Percentiles rank a stretch among this genome's conserved stretches.
Evolutionary conservation across 371 early-diverging fungal species (phyloP).

Genomic region (Apophysomyces ossiformis): DNA sequence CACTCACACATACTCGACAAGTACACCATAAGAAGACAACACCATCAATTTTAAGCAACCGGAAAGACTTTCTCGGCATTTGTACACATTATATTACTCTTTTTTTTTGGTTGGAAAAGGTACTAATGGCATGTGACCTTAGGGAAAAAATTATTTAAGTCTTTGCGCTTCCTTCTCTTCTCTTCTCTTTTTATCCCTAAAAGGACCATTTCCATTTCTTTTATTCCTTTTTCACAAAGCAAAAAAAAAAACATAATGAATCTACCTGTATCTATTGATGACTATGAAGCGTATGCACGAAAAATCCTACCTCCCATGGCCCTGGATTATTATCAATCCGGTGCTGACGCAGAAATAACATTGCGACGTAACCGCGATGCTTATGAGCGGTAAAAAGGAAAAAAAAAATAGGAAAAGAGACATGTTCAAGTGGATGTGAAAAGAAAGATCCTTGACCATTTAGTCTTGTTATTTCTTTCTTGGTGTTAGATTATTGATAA

Average conservation of each 20-base stretch:
- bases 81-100: too few relatives aligned
- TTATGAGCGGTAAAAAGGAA: slow-evolving; percentile 22
- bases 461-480: too few relatives aligned
- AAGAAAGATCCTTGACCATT: too few relatives aligned
- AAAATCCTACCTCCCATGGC: slow-evolving; percentile 15
- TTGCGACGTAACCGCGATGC: slow-evolving; percentile 25
- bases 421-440: too few relatives aligned
- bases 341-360: slow-evolving; percentile 24
- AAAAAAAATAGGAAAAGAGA: too few relatives aligned
- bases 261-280: slow-evolving; percentile 27
- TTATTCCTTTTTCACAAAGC: slow-evolving; percentile 1
- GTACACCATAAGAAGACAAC: not conserved
- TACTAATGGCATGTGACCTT: too few relatives aligned
- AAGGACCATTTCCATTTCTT: slow-evolving; percentile 2
- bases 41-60: too few relatives aligned
- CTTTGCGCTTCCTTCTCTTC: not conserved
- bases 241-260: slow-evolving; percentile 9
- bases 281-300: slow-evolving; percentile 27
- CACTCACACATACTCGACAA: not conserved
- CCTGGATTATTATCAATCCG: slow-evolving; percentile 25
- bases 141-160: too few relatives aligned
- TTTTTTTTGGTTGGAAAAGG: too few relatives aligned
- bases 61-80: too few relatives aligned
- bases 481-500: slow-evolving; percentile 20
- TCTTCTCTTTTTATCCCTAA: slow-evolving; percentile 2